Conservation (phyloP, 257 asterid genomes). For the Capsicum baccatum region DNA sequence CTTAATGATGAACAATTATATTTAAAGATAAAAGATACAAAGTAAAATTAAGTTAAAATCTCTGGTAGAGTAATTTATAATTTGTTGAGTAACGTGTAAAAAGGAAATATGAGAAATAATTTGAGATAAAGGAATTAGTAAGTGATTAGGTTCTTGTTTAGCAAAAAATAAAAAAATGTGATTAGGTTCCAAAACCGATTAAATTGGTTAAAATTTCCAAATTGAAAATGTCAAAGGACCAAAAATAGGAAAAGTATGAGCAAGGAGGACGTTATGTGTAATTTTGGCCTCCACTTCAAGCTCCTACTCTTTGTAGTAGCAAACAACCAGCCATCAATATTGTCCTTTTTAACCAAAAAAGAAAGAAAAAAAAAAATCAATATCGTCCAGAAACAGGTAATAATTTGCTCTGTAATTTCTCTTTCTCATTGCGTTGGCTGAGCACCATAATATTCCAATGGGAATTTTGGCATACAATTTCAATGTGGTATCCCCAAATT, state of each 20-base stretch:
- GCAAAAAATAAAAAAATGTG: too few relatives aligned
- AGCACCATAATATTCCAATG: not conserved
- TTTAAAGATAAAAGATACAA: too few relatives aligned
- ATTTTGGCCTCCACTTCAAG: not conserved
- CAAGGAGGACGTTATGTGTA: not conserved
- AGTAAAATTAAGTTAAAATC: too few relatives aligned
- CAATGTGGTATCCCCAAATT: not conserved
- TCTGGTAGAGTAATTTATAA: too few relatives aligned
- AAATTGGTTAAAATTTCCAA: not conserved
- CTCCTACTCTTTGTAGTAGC: not conserved
- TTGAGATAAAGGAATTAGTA: too few relatives aligned
- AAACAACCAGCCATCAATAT: not conserved
- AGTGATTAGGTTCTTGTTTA: too few relatives aligned
- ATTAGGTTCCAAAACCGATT: not conserved
- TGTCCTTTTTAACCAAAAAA: too few relatives aligned
- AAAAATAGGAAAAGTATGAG: not conserved
- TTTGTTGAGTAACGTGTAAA: too few relatives aligned
- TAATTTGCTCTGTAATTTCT: not conserved
- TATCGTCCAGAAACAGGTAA: not conserved
- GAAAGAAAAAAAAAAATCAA: too few relatives aligned
- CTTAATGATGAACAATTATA: too few relatives aligned
- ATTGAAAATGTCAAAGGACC: not conserved
- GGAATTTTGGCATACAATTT: not conserved
- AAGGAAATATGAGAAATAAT: too few relatives aligned
- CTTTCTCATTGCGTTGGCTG: not conserved